These are phyloP conservation scores for Ambrosiella cleistominuta DNA, from an alignment of 2,329 filamentous ascomycete species.

Conservation along the genomic window DNA sequence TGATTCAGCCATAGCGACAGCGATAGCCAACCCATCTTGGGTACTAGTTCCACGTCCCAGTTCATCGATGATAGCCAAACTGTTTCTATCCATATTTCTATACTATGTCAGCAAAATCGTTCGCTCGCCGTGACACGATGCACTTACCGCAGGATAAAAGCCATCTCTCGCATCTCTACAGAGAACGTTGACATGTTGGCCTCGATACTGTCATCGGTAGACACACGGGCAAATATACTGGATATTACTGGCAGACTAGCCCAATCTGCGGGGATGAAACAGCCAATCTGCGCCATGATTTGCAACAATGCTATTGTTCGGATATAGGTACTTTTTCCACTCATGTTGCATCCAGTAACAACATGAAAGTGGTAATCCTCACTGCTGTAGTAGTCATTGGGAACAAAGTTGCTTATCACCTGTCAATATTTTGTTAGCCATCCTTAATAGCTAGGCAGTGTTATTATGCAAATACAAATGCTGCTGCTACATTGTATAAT, in stretches of 20 bases:
- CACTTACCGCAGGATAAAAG: constrained; percentile 57
- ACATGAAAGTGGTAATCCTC: constrained; percentile 74
- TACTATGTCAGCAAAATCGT: not conserved
- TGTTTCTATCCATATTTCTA: constrained; percentile 57
- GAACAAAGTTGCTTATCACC: constrained; percentile 46
- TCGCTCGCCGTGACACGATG: not conserved
- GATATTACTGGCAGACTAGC: constrained; percentile 65
- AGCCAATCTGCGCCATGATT: constrained; percentile 87
- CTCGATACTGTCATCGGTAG: constrained; percentile 74
- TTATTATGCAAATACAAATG: not conserved
- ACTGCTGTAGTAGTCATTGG: constrained; percentile 79
- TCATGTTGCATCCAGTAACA: constrained; percentile 96
- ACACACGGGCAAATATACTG: constrained; percentile 74
- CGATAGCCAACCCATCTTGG: constrained; percentile 73
- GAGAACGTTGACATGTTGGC: constrained; percentile 88
- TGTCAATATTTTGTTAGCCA: not conserved
- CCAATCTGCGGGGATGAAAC: constrained; percentile 73
- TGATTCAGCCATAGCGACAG: constrained; percentile 76
- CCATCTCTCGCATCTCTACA: constrained; percentile 88
- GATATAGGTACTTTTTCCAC: constrained; percentile 92
- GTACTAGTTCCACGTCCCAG: constrained; percentile 82
- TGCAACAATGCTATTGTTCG: constrained; percentile 65
- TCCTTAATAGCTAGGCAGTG: not conserved
- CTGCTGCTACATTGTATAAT: not conserved
- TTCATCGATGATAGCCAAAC: constrained; percentile 77